Evolutionary conservation across 805 yeast genomes (phyloP).

Genomic region (Candida xiaguanensis): DNA sequence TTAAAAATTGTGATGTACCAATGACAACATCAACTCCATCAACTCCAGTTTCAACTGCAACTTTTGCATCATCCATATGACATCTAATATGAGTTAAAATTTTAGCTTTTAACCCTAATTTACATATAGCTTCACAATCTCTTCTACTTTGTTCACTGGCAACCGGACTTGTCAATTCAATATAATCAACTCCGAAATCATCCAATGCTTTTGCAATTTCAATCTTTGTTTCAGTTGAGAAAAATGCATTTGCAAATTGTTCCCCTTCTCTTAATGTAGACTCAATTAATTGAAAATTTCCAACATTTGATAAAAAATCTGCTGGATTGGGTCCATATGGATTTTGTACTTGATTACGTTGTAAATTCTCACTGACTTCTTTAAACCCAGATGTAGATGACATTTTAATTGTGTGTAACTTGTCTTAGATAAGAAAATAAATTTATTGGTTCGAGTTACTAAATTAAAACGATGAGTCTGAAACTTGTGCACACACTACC

Average conservation of each 20-base stretch:
- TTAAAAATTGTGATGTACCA: constrained; percentile 92
- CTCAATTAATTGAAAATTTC: constrained; percentile 86
- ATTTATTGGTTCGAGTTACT: neutral
- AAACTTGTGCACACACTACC: neutral
- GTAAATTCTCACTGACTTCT: constrained; percentile 31
- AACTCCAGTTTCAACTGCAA: constrained; percentile 97
- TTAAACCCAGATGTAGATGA: constrained; percentile 26
- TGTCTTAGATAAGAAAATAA: constrained; percentile 1
- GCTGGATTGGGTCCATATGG: constrained; percentile 97
- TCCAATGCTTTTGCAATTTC: constrained; percentile 96
- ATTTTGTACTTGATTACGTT: constrained; percentile 36
- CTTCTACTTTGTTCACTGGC: constrained; percentile 90
- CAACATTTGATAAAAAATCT: constrained; percentile 86
- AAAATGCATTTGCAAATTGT: constrained; percentile 97
- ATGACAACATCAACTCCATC: constrained; percentile 99
- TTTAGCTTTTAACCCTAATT: constrained; percentile 92
- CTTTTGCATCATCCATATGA: constrained; percentile 97
- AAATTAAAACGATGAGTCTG: neutral
- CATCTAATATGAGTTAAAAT: constrained; percentile 95
- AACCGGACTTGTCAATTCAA: constrained; percentile 95
- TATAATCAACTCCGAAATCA: constrained; percentile 97
- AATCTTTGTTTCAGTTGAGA: constrained; percentile 89
- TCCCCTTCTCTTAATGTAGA: constrained; percentile 97
- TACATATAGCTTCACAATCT: constrained; percentile 98
- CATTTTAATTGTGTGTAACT: constrained; percentile 13